Evolutionary conservation across 2,329 filamentous ascomycete genomes (phyloP).

Genomic region (Trichothecium sympodiale): DNA sequence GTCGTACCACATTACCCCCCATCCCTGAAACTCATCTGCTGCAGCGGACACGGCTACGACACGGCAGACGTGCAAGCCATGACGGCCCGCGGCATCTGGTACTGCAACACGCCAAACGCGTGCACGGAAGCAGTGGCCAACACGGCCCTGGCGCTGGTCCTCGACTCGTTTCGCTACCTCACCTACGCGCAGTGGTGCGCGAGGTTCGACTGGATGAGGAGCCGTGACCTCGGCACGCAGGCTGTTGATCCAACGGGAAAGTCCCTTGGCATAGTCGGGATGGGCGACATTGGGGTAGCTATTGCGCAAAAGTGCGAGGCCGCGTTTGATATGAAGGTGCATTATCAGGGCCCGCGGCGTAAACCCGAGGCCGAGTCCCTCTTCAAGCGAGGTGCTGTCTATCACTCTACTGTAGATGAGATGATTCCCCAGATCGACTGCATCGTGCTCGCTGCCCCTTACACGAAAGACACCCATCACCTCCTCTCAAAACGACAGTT

Average conservation of each 20-base stretch:
- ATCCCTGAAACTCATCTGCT: constrained; percentile 9
- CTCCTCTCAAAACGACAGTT: constrained; percentile 5
- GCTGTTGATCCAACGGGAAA: constrained; percentile 25
- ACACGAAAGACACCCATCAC: constrained; percentile 9
- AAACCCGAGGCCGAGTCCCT: constrained; percentile 13
- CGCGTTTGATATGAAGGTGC: constrained; percentile 27
- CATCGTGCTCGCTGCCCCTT: constrained; percentile 15
- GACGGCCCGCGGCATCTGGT: constrained; percentile 31
- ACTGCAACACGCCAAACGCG: constrained; percentile 42
- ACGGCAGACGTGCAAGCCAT: constrained; percentile 27
- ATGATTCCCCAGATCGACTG: constrained; percentile 27
- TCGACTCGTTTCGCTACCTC: constrained; percentile 30
- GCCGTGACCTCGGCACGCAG: constrained; percentile 14
- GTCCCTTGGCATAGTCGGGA: constrained; percentile 31
- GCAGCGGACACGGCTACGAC: constrained; percentile 9
- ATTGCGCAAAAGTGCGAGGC: constrained; percentile 6
- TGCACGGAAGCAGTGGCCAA: constrained; percentile 39
- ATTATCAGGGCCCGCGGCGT: constrained; percentile 26
- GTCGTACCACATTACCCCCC: constrained; percentile 8
- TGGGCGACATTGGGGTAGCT: constrained; percentile 26
- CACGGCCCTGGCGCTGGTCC: constrained; percentile 24
- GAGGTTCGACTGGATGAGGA: constrained; percentile 22
- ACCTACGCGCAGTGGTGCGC: constrained; percentile 23
- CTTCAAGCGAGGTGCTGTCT: constrained; percentile 22
- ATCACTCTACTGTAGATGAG: constrained; percentile 21